These are phyloP conservation scores for Phylloboletellus chloephorus DNA, from an alignment of 1,284 basidiomycete species.

Conservation along the genomic window DNA sequence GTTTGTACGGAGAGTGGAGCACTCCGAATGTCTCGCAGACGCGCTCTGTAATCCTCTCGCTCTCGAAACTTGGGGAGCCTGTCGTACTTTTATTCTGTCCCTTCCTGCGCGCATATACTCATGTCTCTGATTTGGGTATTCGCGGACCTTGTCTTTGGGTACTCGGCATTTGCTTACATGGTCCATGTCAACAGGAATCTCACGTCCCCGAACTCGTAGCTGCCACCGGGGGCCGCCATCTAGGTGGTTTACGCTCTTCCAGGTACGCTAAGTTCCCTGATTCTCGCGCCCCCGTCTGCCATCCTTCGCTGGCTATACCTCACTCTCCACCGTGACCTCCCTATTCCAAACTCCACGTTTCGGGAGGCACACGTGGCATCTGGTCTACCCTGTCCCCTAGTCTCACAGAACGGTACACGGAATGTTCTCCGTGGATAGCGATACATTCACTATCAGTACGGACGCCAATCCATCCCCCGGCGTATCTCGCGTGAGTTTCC, in stretches of 20 bases:
- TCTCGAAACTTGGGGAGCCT: slow-evolving; percentile 65
- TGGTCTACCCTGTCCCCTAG: slow-evolving; percentile 76
- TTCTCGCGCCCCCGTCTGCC: neutral
- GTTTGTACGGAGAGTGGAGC: slow-evolving; percentile 63
- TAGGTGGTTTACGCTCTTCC: slow-evolving; percentile 86
- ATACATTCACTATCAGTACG: slow-evolving; percentile 77
- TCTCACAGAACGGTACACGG: slow-evolving; percentile 51
- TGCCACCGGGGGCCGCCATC: slow-evolving; percentile 70
- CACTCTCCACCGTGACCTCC: slow-evolving; percentile 63
- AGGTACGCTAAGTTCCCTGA: slow-evolving; percentile 44
- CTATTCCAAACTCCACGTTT: slow-evolving; percentile 71
- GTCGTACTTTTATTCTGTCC: slow-evolving; percentile 1
- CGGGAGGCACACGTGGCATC: slow-evolving; percentile 73
- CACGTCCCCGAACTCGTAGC: slow-evolving; percentile 79
- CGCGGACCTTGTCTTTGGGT: neutral
- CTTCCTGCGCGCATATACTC: slow-evolving; percentile 7
- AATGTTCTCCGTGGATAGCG: slow-evolving; percentile 48
- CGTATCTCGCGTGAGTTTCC: slow-evolving; percentile 53
- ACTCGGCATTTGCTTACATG: too few relatives aligned
- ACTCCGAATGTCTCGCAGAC: slow-evolving; percentile 38
- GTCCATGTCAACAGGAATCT: slow-evolving; percentile 52
- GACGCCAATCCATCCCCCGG: slow-evolving; percentile 78
- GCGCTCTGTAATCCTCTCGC: slow-evolving; percentile 60
- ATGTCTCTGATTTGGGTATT: slow-evolving; percentile 4
- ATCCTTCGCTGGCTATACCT: slow-evolving; percentile 7